Evolutionary conservation across 306 rosid species (phyloP).

Genomic region (Cicer bijugum): DNA sequence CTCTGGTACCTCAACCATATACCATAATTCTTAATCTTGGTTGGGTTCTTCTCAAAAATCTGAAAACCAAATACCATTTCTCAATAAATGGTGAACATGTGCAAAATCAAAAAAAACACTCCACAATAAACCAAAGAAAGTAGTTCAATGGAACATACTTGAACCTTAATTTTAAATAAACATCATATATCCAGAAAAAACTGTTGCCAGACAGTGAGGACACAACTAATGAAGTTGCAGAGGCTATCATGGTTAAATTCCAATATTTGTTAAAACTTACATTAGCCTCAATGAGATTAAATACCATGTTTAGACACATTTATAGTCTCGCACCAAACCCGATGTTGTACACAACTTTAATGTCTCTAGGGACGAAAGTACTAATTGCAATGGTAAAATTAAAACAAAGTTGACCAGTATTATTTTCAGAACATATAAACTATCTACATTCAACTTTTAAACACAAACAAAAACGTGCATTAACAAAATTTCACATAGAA

Average conservation of each 20-base stretch:
- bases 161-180: neutral
- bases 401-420: neutral
- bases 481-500: neutral
- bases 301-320: too few species aligned
- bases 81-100: neutral
- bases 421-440: neutral
- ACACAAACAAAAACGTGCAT: neutral
- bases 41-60: conserved; percentile 93
- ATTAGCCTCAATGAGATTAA: too few species aligned
- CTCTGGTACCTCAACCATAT: conserved; percentile 92
- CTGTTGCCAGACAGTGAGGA: too few species aligned
- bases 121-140: neutral
- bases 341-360: neutral
- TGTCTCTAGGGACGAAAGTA: too few species aligned
- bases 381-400: neutral
- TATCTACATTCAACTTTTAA: neutral
- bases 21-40: conserved; percentile 81
- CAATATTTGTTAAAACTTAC: too few species aligned
- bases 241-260: too few species aligned
- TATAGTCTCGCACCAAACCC: neutral
- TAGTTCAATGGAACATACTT: neutral
- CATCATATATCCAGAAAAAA: too few species aligned
- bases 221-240: too few species aligned
- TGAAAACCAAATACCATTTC: conserved; percentile 11
- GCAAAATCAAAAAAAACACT: neutral